Percentiles rank a stretch among this genome's conserved stretches.
Conservation (phyloP, 129 eudicot species). For the Gnaphalium uliginosum region DNA sequence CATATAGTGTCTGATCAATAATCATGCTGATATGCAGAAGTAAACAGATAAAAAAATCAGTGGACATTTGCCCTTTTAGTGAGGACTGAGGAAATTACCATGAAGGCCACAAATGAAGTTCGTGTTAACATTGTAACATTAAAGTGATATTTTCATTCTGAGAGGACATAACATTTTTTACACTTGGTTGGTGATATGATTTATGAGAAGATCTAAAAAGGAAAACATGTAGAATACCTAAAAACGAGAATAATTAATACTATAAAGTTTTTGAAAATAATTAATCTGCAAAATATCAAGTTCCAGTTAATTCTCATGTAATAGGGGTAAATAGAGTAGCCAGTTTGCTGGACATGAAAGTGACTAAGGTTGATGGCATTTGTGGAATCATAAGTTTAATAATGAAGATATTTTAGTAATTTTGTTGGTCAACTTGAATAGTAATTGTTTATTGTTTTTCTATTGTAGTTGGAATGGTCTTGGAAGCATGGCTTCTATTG, state of each 20-base stretch:
- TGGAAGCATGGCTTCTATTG: conserved; percentile 92
- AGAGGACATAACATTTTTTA: neutral
- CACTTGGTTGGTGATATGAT: neutral
- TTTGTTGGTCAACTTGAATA: conserved; percentile 11
- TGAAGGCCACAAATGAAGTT: neutral
- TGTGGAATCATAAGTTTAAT: neutral
- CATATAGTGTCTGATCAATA: neutral
- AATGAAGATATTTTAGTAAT: neutral
- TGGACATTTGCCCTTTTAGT: neutral
- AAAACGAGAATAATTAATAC: neutral
- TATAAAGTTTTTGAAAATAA: neutral
- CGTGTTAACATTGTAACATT: neutral
- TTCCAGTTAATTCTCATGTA: neutral
- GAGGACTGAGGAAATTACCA: conserved; percentile 3
- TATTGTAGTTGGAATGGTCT: conserved; percentile 90
- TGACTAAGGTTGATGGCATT: neutral
- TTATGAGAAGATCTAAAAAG: neutral
- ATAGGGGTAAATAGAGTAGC: neutral
- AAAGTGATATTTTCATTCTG: neutral
- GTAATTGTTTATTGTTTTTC: conserved; percentile 9
- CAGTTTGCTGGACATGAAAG: neutral
- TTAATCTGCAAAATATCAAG: neutral
- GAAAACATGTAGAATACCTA: neutral
- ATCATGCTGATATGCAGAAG: conserved; percentile 3
- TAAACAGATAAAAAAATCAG: neutral